Conservation (phyloP, 805 yeast species). For the Tetrapisispora namnaoensis region DNA sequence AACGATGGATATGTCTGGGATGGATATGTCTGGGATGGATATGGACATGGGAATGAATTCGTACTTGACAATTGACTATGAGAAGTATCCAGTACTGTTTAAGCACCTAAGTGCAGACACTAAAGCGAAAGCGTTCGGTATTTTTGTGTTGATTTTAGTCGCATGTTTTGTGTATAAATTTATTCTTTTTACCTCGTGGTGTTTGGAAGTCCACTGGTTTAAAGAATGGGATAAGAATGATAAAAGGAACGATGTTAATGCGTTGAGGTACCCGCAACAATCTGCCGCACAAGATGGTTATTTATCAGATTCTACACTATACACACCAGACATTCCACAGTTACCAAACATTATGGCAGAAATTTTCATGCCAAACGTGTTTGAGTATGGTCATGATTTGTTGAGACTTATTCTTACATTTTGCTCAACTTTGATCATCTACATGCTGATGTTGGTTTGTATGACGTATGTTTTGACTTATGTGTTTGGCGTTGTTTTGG, state of each 20-base stretch:
- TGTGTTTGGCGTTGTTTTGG: conserved; percentile 64
- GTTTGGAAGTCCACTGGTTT: conserved; percentile 59
- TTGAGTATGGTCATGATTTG: conserved; percentile 34
- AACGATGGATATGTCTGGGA: background rate
- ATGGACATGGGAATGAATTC: conserved; percentile 40
- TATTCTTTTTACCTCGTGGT: conserved; percentile 46
- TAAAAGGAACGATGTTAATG: conserved; percentile 4
- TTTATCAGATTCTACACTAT: conserved; percentile 14
- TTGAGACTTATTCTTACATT: conserved; percentile 49
- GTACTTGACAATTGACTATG: conserved; percentile 42
- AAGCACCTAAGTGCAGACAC: conserved; percentile 40
- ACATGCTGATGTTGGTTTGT: conserved; percentile 67
- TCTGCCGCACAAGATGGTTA: conserved; percentile 24
- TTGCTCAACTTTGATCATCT: conserved; percentile 55
- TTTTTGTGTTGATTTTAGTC: conserved; percentile 51
- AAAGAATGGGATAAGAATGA: conserved; percentile 31
- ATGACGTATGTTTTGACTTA: conserved; percentile 61
- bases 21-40: conserved; percentile 10
- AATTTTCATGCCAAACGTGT: conserved; percentile 22
- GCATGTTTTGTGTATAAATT: conserved; percentile 53
- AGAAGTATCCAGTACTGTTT: conserved; percentile 55
- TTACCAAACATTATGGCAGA: conserved; percentile 24
- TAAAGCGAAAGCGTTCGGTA: conserved; percentile 63
- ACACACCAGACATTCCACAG: conserved; percentile 17
- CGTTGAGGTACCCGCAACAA: background rate